Percentiles rank a stretch among this genome's conserved stretches.
Evolutionary conservation across 2,329 filamentous ascomycete species (phyloP).

Genomic region (Cladosporium sp.): DNA sequence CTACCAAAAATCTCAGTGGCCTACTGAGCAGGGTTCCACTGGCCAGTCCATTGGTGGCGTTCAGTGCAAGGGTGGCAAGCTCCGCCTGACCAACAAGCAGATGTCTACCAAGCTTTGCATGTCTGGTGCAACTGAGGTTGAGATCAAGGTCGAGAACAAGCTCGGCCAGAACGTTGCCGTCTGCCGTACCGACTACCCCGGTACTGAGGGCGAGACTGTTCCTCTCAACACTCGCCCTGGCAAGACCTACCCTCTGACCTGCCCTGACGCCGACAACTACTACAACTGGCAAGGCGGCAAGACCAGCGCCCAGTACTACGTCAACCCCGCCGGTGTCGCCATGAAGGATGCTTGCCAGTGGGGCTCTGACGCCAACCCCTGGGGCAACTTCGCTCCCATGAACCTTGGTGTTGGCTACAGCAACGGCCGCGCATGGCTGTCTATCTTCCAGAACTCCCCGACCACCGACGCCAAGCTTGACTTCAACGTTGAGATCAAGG

Average conservation of each 20-base stretch:
- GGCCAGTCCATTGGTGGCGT: constrained; percentile 86
- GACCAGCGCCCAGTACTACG: constrained; percentile 93
- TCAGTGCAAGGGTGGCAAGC: constrained; percentile 71
- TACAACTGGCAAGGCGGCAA: constrained; percentile 69
- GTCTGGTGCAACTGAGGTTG: constrained; percentile 58
- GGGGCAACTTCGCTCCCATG: constrained; percentile 81
- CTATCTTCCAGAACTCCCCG: constrained; percentile 78
- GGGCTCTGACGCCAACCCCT: constrained; percentile 54
- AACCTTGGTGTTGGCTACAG: constrained; percentile 77
- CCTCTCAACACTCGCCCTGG: constrained; percentile 63
- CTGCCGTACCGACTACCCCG: constrained; percentile 96
- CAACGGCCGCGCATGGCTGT: constrained; percentile 67
- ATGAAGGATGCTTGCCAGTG: constrained; percentile 71
- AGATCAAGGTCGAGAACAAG: constrained; percentile 69
- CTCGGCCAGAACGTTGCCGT: constrained; percentile 62
- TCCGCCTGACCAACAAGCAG: constrained; percentile 68
- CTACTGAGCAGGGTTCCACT: constrained; percentile 67
- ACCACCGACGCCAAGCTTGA: constrained; percentile 66
- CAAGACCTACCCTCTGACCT: constrained; percentile 59
- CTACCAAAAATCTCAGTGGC: constrained; percentile 92
- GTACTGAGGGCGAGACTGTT: constrained; percentile 81
- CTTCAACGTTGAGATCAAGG: constrained; percentile 73
- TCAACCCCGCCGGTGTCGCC: constrained; percentile 73
- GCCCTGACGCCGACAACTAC: constrained; percentile 66
- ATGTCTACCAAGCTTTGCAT: constrained; percentile 68